Percentiles rank a stretch among this genome's conserved stretches.
Evolutionary conservation across 2,329 filamentous ascomycete species (phyloP).

Genomic region (Scedosporium aurantiacum): DNA sequence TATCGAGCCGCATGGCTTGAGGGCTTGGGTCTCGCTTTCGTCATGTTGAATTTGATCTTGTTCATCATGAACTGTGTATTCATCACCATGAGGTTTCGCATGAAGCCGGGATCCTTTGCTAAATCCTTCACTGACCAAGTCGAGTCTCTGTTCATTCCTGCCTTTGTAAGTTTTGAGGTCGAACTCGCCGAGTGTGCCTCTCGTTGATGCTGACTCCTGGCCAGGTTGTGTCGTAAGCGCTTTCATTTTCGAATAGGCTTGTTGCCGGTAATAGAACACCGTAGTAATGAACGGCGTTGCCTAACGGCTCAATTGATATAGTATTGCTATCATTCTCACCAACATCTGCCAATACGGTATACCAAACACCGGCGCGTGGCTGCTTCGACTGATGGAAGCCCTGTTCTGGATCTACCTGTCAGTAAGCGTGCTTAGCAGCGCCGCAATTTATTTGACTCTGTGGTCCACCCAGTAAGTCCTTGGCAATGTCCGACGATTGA

Average conservation of each 20-base stretch:
- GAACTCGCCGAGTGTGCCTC: not conserved
- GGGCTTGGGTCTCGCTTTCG: constrained; percentile 48
- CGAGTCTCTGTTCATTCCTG: constrained; percentile 66
- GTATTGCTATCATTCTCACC: constrained; percentile 64
- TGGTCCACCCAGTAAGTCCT: constrained; percentile 47
- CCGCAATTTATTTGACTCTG: constrained; percentile 63
- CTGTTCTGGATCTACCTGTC: constrained; percentile 66
- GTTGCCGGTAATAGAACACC: constrained; percentile 13
- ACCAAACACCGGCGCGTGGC: constrained; percentile 47
- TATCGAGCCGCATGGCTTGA: constrained; percentile 34
- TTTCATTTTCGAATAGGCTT: constrained; percentile 20
- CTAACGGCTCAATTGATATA: constrained; percentile 19
- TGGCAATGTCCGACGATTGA: not conserved
- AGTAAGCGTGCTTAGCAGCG: constrained; percentile 55
- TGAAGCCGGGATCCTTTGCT: constrained; percentile 1
- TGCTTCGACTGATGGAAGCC: constrained; percentile 46
- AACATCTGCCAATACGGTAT: constrained; percentile 70
- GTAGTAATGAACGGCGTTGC: not conserved
- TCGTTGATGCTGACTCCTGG: constrained; percentile 7
- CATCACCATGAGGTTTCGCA: constrained; percentile 55
- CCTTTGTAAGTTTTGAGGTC: constrained; percentile 39
- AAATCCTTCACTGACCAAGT: constrained; percentile 65
- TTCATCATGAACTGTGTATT: constrained; percentile 53
- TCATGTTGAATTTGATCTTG: constrained; percentile 51
- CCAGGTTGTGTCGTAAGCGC: constrained; percentile 33